Conservation (phyloP, 2,329 filamentous ascomycete species). For the Penicillium glabrum region DNA sequence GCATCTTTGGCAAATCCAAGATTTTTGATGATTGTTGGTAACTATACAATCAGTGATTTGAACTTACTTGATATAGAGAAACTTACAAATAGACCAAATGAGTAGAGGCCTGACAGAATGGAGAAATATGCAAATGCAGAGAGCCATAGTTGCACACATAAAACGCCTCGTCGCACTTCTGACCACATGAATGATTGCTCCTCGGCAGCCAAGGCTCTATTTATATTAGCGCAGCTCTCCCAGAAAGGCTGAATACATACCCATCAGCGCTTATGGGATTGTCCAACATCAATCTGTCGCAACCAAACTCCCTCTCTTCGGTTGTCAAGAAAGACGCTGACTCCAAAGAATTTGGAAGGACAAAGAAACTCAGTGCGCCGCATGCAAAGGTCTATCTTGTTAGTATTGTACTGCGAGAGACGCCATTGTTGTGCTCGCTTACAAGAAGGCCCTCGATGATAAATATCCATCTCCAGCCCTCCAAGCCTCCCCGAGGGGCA, state of each 20-base stretch:
- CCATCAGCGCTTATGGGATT: constrained; percentile 25
- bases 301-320: constrained; percentile 54
- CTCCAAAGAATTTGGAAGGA: constrained; percentile 58
- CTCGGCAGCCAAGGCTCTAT: constrained; percentile 22
- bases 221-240: constrained; percentile 1
- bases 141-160: constrained; percentile 63
- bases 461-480: constrained; percentile 64
- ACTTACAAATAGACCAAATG: constrained; percentile 62
- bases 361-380: constrained; percentile 52
- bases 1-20: constrained; percentile 54
- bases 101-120: constrained; percentile 59
- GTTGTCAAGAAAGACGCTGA: constrained; percentile 55
- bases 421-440: neutral
- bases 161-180: constrained; percentile 61
- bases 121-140: constrained; percentile 62
- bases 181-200: constrained; percentile 59
- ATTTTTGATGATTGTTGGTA: constrained; percentile 65
- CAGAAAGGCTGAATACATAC: constrained; percentile 18
- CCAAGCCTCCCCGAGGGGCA: constrained; percentile 53
- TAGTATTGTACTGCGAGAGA: neutral
- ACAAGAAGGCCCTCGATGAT: constrained; percentile 56
- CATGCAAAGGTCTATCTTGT: constrained; percentile 52
- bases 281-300: constrained; percentile 46
- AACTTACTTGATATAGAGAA: accelerated
- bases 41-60: constrained; percentile 31